A percentile compares a stretch with the other conserved stretches of the same genome.
Evolutionary conservation across 148 eudicot genomes (phyloP).

Genomic region (Silene conica): DNA sequence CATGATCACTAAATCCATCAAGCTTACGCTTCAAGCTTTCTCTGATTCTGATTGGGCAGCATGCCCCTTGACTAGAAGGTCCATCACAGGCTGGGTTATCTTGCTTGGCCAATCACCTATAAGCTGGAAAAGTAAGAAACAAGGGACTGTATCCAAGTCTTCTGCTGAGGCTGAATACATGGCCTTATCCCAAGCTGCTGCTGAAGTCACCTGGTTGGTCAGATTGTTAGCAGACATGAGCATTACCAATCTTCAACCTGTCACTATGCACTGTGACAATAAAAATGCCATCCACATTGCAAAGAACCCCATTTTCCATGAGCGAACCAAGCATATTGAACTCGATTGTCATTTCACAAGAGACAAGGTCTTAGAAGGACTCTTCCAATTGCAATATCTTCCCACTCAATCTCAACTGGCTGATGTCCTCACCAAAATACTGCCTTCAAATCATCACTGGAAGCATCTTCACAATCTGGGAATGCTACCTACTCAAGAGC

Average conservation of each 20-base stretch:
- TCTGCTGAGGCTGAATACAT: no score
- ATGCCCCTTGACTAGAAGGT: neutral
- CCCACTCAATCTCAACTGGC: neutral
- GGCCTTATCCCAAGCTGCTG: no score
- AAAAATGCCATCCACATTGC: neutral
- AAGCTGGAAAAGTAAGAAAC: no score
- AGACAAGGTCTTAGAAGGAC: neutral
- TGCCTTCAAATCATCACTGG: neutral
- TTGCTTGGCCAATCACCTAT: neutral
- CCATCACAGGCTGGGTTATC: neutral
- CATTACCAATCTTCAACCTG: neutral
- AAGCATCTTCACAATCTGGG: neutral
- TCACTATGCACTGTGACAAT: neutral
- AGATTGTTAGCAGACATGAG: neutral
- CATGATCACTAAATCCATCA: neutral
- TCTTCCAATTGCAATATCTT: neutral
- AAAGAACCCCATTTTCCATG: no score
- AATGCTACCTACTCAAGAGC: neutral
- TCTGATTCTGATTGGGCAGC: constrained; percentile 2
- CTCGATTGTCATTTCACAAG: no score
- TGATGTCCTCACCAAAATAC: neutral
- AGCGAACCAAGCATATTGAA: no score
- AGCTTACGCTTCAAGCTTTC: neutral
- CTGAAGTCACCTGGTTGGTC: neutral
- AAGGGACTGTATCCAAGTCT: no score